Percentiles rank a stretch among this genome's conserved stretches.
Conservation (phyloP, 2,329 filamentous ascomycete genomes). For the Sporothrix dimorphospora region DNA sequence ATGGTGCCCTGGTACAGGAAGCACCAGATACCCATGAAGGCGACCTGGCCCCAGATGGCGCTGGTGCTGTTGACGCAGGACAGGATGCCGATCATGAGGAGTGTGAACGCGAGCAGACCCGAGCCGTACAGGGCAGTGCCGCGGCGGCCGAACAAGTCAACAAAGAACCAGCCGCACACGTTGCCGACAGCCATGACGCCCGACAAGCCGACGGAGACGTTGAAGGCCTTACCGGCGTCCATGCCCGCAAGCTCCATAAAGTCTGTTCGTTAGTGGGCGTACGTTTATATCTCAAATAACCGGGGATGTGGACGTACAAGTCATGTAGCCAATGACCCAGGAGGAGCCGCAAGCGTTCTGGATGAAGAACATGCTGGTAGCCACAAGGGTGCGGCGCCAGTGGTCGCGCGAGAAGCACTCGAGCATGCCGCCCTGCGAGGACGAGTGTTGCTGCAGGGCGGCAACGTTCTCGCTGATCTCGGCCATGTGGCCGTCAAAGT, state of each 20-base stretch:
- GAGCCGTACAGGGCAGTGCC: slow-evolving; percentile 36
- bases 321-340: slow-evolving; percentile 40
- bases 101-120: slow-evolving; percentile 36
- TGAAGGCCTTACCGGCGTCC: slow-evolving; percentile 31
- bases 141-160: slow-evolving; percentile 40
- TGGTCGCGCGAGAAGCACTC: slow-evolving; percentile 35
- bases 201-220: slow-evolving; percentile 33
- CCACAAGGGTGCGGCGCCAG: slow-evolving; percentile 36
- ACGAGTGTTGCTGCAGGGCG: not conserved
- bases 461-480: slow-evolving; percentile 39
- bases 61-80: slow-evolving; percentile 30
- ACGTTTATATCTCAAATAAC: too few relatives aligned
- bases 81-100: slow-evolving; percentile 41
- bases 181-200: slow-evolving; percentile 41
- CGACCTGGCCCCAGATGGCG: slow-evolving; percentile 33
- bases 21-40: slow-evolving; percentile 40
- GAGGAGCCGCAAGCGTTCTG: slow-evolving; percentile 40
- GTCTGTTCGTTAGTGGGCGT: not conserved
- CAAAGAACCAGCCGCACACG: slow-evolving; percentile 40
- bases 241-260: slow-evolving; percentile 39
- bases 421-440: slow-evolving; percentile 13
- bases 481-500: slow-evolving; percentile 41
- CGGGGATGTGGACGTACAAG: slow-evolving; percentile 16
- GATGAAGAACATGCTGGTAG: slow-evolving; percentile 31
- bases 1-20: slow-evolving; percentile 42